Percentiles rank a stretch among this genome's conserved stretches.
Evolutionary conservation across 257 asterid species (phyloP).

Genomic region (Nicotiana noctiflora): DNA sequence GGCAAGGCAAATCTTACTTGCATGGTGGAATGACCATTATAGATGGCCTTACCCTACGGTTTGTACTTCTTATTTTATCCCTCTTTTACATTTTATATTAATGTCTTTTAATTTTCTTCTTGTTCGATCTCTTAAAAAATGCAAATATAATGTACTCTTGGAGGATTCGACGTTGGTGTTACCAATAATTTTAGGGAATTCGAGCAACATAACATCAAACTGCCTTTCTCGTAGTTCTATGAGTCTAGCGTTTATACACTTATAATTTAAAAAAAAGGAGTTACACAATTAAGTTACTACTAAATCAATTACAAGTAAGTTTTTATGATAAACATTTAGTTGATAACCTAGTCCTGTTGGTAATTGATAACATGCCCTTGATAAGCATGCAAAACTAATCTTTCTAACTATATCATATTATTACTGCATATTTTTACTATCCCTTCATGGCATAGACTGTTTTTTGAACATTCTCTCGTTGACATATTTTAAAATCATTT

Average conservation of each 20-base stretch:
- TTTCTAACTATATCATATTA: neutral
- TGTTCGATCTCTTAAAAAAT: too few species aligned
- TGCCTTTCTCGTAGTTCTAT: too few species aligned
- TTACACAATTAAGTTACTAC: too few species aligned
- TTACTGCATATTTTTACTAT: neutral
- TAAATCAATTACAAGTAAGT: too few species aligned
- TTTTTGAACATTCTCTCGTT: neutral
- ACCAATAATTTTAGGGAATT: too few species aligned
- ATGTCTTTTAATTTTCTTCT: neutral
- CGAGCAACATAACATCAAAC: too few species aligned
- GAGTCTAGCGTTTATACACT: too few species aligned
- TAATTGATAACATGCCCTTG: neutral
- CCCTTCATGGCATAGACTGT: neutral
- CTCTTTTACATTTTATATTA: neutral
- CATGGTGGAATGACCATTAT: conserved; percentile 82
- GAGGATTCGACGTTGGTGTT: too few species aligned
- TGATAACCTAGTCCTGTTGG: neutral
- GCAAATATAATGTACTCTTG: too few species aligned
- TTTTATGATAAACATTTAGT: too few species aligned
- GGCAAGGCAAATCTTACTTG: conserved; percentile 52
- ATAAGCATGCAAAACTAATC: neutral
- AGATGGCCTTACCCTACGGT: conserved; percentile 97
- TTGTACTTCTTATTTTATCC: conserved; percentile 10
- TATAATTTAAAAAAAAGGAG: too few species aligned
- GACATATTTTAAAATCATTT: neutral